Conservation (phyloP, 768 basidiomycete genomes). For the Amanita muscaria region DNA sequence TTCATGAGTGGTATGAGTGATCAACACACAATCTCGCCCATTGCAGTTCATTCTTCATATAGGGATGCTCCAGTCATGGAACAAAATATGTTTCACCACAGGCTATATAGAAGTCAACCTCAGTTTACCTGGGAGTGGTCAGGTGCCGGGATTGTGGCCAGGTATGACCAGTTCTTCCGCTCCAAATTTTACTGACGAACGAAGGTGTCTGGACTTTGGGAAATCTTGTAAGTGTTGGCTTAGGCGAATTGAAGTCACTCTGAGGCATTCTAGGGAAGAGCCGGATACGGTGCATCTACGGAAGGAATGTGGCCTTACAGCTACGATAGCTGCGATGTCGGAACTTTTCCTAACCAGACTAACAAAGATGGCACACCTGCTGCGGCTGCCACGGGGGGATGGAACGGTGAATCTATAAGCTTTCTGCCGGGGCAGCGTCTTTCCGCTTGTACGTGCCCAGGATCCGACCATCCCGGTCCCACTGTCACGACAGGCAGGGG, state of each 20-base stretch:
- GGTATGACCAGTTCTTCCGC: constrained; percentile 31
- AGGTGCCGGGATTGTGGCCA: constrained; percentile 77
- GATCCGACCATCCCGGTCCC: constrained; percentile 86
- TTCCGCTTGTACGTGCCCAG: constrained; percentile 82
- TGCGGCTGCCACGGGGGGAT: constrained; percentile 45
- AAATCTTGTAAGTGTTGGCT: constrained; percentile 39
- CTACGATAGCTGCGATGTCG: constrained; percentile 78
- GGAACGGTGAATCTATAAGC: constrained; percentile 49
- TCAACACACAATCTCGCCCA: constrained; percentile 17
- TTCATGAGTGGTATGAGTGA: constrained; percentile 61
- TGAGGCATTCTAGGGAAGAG: constrained; percentile 48
- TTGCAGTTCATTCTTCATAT: constrained; percentile 3
- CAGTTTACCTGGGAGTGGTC: constrained; percentile 58
- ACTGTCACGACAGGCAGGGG: constrained; percentile 55
- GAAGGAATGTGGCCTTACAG: constrained; percentile 86
- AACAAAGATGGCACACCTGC: constrained; percentile 46
- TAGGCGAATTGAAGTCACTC: neutral
- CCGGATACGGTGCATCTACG: constrained; percentile 85
- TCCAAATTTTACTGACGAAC: neutral
- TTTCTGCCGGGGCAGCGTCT: constrained; percentile 80
- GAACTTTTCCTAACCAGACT: constrained; percentile 81
- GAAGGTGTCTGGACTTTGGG: constrained; percentile 70
- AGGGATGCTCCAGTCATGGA: constrained; percentile 82
- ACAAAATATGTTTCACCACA: constrained; percentile 91
- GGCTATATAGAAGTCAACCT: constrained; percentile 83